phyloP scores from a whole-genome alignment of 352 stramenopile species.

The Phytophthora lateralis region DNA sequence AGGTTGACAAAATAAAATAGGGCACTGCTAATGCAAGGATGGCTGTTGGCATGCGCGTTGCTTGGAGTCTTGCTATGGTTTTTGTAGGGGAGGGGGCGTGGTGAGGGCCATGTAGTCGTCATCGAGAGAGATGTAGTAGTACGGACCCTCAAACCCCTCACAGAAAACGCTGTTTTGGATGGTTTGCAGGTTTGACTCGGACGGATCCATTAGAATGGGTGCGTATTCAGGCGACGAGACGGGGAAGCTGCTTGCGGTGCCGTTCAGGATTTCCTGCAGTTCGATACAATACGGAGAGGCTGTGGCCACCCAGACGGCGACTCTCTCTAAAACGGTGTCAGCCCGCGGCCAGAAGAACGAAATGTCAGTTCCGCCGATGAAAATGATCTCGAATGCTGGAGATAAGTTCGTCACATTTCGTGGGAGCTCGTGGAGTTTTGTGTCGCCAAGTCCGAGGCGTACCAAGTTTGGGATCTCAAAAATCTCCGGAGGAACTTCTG shows the following conservation, averaged over 20 bases:
- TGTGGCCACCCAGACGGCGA: background rate
- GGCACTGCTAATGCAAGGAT: background rate
- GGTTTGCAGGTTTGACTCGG: conserved; percentile 1
- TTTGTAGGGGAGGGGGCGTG: background rate
- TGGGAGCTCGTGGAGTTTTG: conserved; percentile 19
- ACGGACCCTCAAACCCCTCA: background rate
- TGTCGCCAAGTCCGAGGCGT: conserved; percentile 14
- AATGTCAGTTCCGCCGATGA: background rate
- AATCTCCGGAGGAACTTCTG: conserved; percentile 15
- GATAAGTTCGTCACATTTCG: conserved; percentile 15
- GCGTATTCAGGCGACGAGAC: conserved; percentile 2
- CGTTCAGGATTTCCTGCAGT: conserved; percentile 12
- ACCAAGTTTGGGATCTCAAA: conserved; percentile 15
- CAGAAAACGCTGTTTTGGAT: conserved; percentile 2
- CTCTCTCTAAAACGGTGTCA: conserved; percentile 1
- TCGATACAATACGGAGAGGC: conserved; percentile 12
- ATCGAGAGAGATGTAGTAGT: conserved; percentile 9
- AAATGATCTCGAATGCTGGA: conserved; percentile 1
- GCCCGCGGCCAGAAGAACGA: conserved; percentile 10
- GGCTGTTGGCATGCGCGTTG: background rate
- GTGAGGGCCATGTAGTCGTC: conserved; percentile 20
- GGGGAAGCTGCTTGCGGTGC: background rate
- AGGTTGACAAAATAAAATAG: background rate
- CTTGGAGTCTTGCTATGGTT: background rate
- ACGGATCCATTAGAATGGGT: conserved; percentile 17